These are phyloP conservation scores for Metschnikowia baotianmanensis DNA, from an alignment of 805 yeast genomes.

Conservation along the genomic window DNA sequence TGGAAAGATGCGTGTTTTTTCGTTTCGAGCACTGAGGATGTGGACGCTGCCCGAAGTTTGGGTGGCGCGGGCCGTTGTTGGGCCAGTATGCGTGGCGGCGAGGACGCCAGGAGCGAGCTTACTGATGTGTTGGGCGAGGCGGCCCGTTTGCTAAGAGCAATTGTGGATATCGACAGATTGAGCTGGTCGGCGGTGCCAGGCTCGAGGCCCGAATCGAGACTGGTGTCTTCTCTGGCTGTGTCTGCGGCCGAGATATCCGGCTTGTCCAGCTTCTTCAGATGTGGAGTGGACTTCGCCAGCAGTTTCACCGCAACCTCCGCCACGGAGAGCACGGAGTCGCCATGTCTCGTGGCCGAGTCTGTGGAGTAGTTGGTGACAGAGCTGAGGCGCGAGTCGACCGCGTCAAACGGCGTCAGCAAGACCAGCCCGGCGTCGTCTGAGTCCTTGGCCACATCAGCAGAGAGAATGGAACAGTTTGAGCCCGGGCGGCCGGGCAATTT, in stretches of 20 bases:
- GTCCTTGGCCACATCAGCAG: constrained; percentile 27
- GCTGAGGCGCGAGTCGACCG: constrained; percentile 37
- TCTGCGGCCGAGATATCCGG: not conserved
- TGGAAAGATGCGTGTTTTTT: constrained; percentile 3
- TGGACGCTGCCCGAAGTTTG: constrained; percentile 17
- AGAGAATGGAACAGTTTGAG: constrained; percentile 33
- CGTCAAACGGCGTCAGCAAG: constrained; percentile 32
- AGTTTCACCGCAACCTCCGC: not conserved
- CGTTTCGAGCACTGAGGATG: constrained; percentile 11
- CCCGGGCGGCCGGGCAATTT: constrained; percentile 23
- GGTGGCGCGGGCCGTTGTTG: constrained; percentile 12
- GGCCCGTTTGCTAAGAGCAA: constrained; percentile 16
- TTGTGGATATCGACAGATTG: constrained; percentile 21
- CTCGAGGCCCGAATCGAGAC: not conserved
- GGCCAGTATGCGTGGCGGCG: too few species aligned
- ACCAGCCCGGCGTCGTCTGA: constrained; percentile 38
- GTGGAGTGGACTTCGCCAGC: not conserved
- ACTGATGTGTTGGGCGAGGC: not conserved
- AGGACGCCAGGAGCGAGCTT: too few species aligned
- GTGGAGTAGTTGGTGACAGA: constrained; percentile 33
- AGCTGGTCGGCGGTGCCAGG: constrained; percentile 9
- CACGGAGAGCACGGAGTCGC: constrained; percentile 2
- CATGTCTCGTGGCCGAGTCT: constrained; percentile 15
- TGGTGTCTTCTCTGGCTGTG: not conserved
- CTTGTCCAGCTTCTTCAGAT: too few species aligned